Percentiles rank a stretch among this genome's conserved stretches.
Conservation (phyloP, 768 basidiomycete genomes). For the Tricholoma hemisulphureum region DNA sequence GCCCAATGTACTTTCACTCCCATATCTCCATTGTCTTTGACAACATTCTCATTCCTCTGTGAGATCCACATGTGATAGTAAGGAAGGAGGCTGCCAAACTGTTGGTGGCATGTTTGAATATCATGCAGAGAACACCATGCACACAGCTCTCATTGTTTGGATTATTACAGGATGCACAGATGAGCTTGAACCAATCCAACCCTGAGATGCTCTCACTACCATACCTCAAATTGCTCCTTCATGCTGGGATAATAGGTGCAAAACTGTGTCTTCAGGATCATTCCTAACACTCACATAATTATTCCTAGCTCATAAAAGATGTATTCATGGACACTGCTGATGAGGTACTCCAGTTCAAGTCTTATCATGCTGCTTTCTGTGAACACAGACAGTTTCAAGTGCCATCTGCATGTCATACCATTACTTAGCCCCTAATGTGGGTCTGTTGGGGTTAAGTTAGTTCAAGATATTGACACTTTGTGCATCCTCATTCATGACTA, state of each 20-base stretch:
- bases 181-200: conserved; percentile 72
- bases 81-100: conserved; percentile 92
- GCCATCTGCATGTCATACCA: conserved; percentile 94
- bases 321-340: conserved; percentile 86
- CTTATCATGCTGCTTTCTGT: conserved; percentile 86
- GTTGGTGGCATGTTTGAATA: conserved; percentile 89
- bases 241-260: conserved; percentile 87
- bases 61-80: conserved; percentile 87
- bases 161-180: conserved; percentile 87
- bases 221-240: conserved; percentile 85
- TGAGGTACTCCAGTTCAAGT: conserved; percentile 83
- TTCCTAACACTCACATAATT: neutral
- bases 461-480: conserved; percentile 91
- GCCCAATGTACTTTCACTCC: conserved; percentile 82
- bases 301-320: conserved; percentile 78
- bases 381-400: conserved; percentile 93
- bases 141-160: conserved; percentile 67
- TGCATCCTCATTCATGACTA: conserved; percentile 96
- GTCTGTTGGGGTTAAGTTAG: conserved; percentile 94
- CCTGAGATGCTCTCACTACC: conserved; percentile 92
- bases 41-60: conserved; percentile 86
- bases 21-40: conserved; percentile 88
- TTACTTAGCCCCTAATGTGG: conserved; percentile 94
- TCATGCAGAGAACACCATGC: conserved; percentile 77
- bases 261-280: neutral